Evolutionary conservation across 164 flowering plant species (phyloP).

Genomic region (Vitis rupestris): DNA sequence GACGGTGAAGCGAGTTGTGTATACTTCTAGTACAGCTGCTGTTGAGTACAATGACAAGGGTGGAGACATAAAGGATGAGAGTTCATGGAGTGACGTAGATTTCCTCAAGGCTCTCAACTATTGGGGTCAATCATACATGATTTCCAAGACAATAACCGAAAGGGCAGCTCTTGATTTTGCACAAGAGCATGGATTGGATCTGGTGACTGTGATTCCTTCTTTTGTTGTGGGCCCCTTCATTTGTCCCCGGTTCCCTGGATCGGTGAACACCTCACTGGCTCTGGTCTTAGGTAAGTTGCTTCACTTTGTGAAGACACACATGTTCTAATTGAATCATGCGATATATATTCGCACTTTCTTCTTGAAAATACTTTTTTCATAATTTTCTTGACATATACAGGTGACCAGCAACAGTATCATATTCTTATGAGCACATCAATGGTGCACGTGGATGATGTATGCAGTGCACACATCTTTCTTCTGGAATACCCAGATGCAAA

Average conservation of each 20-base stretch:
- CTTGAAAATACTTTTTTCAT: too few species aligned
- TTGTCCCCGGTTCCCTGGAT: conserved; percentile 25
- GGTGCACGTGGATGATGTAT: conserved; percentile 39
- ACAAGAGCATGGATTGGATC: conserved; percentile 34
- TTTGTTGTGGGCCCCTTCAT: conserved; percentile 38
- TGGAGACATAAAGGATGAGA: conserved; percentile 34
- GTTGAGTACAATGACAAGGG: conserved; percentile 6
- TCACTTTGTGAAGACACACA: too few species aligned
- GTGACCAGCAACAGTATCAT: conserved; percentile 6
- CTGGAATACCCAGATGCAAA: conserved; percentile 17
- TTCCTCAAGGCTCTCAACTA: background rate
- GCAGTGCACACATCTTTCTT: conserved; percentile 19
- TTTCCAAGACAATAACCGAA: conserved; percentile 45
- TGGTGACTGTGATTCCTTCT: conserved; percentile 37
- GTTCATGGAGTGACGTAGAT: conserved; percentile 41
- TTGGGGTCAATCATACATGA: conserved; percentile 16
- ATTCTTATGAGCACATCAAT: background rate
- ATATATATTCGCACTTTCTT: too few species aligned
- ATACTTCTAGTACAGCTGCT: conserved; percentile 30
- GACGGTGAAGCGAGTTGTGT: conserved; percentile 38
- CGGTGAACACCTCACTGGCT: conserved; percentile 24
- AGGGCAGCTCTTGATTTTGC: conserved; percentile 43
- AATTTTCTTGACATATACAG: conserved; percentile 9
- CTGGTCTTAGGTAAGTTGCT: conserved; percentile 27
- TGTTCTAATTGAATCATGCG: too few species aligned